phyloP scores from a whole-genome alignment of 2,329 filamentous ascomycete genomes.

The Lasiodiplodia hormozganensis region DNA sequence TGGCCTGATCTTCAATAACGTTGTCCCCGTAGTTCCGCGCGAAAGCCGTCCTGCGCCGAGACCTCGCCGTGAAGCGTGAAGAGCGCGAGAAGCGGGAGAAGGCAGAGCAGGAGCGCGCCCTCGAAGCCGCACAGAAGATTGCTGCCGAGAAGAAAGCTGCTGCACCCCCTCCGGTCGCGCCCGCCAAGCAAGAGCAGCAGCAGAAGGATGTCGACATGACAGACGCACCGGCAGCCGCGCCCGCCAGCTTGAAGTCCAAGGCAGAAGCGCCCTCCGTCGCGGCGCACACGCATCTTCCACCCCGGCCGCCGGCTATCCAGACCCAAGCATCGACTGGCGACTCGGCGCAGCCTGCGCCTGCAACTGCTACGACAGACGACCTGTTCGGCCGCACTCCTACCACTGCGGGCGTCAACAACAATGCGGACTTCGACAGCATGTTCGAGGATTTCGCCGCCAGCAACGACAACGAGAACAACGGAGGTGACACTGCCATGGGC shows the following conservation, averaged over 20 bases:
- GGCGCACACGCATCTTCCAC: conserved; percentile 22
- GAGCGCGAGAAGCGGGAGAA: conserved; percentile 44
- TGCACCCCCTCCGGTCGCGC: neutral
- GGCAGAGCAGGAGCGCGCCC: conserved; percentile 37
- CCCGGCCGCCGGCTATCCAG: conserved; percentile 31
- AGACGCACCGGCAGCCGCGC: conserved; percentile 17
- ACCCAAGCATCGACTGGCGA: conserved; percentile 30
- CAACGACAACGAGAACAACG: conserved; percentile 20
- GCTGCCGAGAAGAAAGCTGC: neutral
- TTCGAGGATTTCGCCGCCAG: conserved; percentile 28
- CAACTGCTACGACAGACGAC: conserved; percentile 35
- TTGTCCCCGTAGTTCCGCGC: conserved; percentile 34
- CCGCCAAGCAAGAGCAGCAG: conserved; percentile 13
- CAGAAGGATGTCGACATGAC: conserved; percentile 27
- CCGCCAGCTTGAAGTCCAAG: conserved; percentile 4
- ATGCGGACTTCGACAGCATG: conserved; percentile 44
- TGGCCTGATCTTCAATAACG: neutral
- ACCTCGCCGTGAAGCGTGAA: conserved; percentile 45
- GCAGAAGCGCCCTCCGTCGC: conserved; percentile 15
- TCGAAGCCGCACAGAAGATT: conserved; percentile 12
- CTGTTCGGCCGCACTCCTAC: conserved; percentile 42
- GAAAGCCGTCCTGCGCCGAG: conserved; percentile 44
- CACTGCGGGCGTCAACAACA: conserved; percentile 39
- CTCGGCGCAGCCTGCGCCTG: conserved; percentile 17
- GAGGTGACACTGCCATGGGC: neutral